These are phyloP conservation scores for Trichothecium sympodiale DNA, from an alignment of 2,329 filamentous ascomycete genomes.

Conservation along the genomic window DNA sequence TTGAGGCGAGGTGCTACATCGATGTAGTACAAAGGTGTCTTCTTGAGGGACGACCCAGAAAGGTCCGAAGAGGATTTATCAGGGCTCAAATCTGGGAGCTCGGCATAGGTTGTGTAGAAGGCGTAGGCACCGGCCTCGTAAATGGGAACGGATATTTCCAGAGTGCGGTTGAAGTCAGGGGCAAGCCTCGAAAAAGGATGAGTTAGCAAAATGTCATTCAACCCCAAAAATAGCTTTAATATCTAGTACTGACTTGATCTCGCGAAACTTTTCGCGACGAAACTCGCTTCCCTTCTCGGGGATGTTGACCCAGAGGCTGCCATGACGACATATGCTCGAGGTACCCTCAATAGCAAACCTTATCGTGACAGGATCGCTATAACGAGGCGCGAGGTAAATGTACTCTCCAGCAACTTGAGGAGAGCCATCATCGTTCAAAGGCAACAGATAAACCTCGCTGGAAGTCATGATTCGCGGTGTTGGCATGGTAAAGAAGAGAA, in stretches of 20 bases:
- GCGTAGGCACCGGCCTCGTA: slow-evolving; percentile 76
- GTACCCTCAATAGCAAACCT: slow-evolving; percentile 90
- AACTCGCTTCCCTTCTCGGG: slow-evolving; percentile 68
- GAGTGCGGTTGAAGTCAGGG: slow-evolving; percentile 85
- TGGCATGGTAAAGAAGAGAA: slow-evolving; percentile 31
- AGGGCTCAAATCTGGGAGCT: slow-evolving; percentile 56
- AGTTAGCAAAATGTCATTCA: slow-evolving; percentile 1
- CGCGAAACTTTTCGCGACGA: slow-evolving; percentile 65
- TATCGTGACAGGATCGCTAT: slow-evolving; percentile 64
- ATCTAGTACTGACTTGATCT: slow-evolving; percentile 64
- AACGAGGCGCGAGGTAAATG: slow-evolving; percentile 73
- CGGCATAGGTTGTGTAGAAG: slow-evolving; percentile 87
- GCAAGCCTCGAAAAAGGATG: slow-evolving; percentile 48
- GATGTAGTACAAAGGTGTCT: slow-evolving; percentile 77
- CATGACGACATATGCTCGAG: slow-evolving; percentile 88
- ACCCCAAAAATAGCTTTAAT: background rate
- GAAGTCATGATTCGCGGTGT: slow-evolving; percentile 51
- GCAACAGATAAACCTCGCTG: slow-evolving; percentile 73
- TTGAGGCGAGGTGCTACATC: slow-evolving; percentile 78
- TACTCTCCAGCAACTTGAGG: slow-evolving; percentile 83
- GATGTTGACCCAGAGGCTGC: slow-evolving; percentile 94
- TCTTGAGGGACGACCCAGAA: slow-evolving; percentile 37
- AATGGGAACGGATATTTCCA: slow-evolving; percentile 83
- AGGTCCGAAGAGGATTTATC: slow-evolving; percentile 9
- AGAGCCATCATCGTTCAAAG: slow-evolving; percentile 84